Evolutionary conservation across 2,329 filamentous ascomycete species (phyloP).

Genomic region (Didymella keratinophila): DNA sequence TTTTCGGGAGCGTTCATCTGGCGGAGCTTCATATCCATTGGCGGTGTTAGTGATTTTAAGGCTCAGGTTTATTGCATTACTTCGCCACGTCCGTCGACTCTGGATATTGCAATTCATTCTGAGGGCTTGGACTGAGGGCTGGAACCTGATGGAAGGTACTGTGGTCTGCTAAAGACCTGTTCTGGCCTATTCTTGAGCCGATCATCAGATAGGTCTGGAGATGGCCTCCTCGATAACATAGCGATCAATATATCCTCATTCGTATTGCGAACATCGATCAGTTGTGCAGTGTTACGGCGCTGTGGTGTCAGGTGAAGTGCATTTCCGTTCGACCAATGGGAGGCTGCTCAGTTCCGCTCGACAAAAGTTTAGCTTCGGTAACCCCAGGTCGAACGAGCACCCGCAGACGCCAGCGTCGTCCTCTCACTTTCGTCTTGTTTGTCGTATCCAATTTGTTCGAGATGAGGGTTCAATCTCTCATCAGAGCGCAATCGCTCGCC

Average conservation of each 20-base stretch:
- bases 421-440: constrained; percentile 31
- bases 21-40: constrained; percentile 41
- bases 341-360: background rate
- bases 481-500: constrained; percentile 46
- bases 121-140: background rate
- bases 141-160: background rate
- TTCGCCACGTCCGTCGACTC: constrained; percentile 13
- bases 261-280: background rate
- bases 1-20: constrained; percentile 48
- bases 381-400: constrained; percentile 5
- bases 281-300: background rate
- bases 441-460: constrained; percentile 23
- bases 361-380: constrained; percentile 3
- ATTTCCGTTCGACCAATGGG: constrained; percentile 2
- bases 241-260: constrained; percentile 28
- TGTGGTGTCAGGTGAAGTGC: constrained; percentile 28
- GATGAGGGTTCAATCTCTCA: constrained; percentile 48
- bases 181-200: background rate
- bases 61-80: constrained; percentile 17
- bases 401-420: constrained; percentile 40
- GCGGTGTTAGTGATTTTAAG: constrained; percentile 34
- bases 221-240: constrained; percentile 24
- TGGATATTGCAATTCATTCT: constrained; percentile 28
- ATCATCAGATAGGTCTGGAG: background rate
- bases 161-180: background rate